Percentiles rank a stretch among this genome's conserved stretches.
These are phyloP conservation scores for Lactuca sativa DNA, from an alignment of 129 eudicot species.

Conservation along the genomic window DNA sequence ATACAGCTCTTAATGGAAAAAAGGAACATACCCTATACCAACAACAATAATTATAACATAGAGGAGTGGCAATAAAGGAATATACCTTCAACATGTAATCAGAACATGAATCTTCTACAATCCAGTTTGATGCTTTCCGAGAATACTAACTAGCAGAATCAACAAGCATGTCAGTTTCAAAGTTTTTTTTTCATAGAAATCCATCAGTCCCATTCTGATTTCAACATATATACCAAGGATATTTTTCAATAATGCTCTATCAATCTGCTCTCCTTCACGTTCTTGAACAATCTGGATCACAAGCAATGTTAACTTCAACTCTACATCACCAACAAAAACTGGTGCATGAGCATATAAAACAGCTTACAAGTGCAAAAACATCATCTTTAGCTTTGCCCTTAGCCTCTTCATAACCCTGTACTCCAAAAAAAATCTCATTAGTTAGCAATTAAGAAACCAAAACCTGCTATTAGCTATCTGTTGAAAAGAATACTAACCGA, in stretches of 20 bases:
- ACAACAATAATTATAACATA: neutral
- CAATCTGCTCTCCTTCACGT: slow-evolving; percentile 82
- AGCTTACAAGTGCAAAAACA: slow-evolving; percentile 65
- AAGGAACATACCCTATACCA: neutral
- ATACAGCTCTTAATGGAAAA: no score
- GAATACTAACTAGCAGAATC: slow-evolving; percentile 77
- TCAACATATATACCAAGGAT: slow-evolving; percentile 62
- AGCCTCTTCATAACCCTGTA: no score
- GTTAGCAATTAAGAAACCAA: no score
- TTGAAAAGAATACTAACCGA: slow-evolving; percentile 25
- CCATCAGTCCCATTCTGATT: slow-evolving; percentile 22
- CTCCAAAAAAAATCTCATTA: no score
- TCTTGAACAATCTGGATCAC: slow-evolving; percentile 62
- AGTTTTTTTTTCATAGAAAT: slow-evolving; percentile 57
- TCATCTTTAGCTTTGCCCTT: slow-evolving; percentile 65
- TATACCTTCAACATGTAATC: slow-evolving; percentile 82
- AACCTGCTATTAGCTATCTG: no score
- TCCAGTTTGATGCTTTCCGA: slow-evolving; percentile 77
- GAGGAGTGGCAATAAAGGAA: no score
- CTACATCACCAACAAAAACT: neutral
- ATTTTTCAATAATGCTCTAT: slow-evolving; percentile 62
- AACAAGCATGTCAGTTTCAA: slow-evolving; percentile 58
- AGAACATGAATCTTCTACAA: slow-evolving; percentile 78
- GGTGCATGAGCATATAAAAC: neutral
- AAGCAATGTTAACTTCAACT: slow-evolving; percentile 1